Base-by-base conservation (phyloP, 805 yeast species). In the Wickerhamiella azymoides region DNA sequence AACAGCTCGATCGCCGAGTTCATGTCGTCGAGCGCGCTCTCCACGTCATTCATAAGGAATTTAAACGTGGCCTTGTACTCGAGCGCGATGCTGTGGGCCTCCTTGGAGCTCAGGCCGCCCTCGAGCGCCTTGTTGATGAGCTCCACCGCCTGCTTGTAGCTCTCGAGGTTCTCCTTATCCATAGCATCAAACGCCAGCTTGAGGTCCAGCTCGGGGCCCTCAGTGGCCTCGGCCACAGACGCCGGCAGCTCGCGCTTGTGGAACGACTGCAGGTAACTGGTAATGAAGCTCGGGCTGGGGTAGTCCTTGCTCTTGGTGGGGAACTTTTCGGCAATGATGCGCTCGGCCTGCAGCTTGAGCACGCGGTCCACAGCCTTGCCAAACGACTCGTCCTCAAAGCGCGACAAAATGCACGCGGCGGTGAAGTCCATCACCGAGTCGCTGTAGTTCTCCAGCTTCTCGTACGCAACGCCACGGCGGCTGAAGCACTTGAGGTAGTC, bases 381-480 rank as follows among this genome's bases (percentile, higher is more conserved):
- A 49, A 82, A 73, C 19, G 83, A 71, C 58, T 79, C 77, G 61
- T 84, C 83, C 59, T 75, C 76, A 66, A 83, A 79, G 37, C 92
- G 92, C 48, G 92, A 92, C 61, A 78, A 76, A 49, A 92, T 74
- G 42, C 94, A 79, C 56, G 88, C 74, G 2, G 93, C 86, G 45
- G 96, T 88, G 62, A 83, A 74, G 65, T 92, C 98, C 63, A 80
- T 78, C 76, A 85, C 79, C 39, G 98, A 88, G 49, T 88, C 94
- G 39, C 77, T 74, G 64, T 74, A 86, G 52, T 73, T 69, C 56
- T 77, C 94, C 51, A 85, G 64, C 53, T 76, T 74, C 68, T 92
- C 98, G 62, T 81, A 80, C 27, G 96, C 94, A 54, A 80, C 76
- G 28, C 96, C 96, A 65, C 98, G 81, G 67, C 99, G 84, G 57